Percentiles rank a stretch among this genome's conserved stretches.
Conservation (phyloP, 164 flowering plant species). For the Dillenia turbinata region DNA sequence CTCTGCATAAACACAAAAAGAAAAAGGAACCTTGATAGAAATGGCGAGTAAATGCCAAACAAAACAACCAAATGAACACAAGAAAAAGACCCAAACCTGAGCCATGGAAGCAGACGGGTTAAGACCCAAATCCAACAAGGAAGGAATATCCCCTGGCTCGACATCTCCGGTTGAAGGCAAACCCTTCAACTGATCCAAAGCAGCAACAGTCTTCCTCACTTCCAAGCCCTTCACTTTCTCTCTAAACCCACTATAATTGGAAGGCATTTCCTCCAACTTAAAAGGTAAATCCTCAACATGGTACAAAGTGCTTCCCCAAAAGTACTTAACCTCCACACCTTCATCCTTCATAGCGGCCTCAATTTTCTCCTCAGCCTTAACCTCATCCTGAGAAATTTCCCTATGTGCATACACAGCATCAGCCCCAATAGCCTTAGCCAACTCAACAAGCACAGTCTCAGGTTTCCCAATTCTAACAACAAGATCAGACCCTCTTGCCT, state of each 20-base stretch:
- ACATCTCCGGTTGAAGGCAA: slow-evolving; percentile 79
- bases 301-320: slow-evolving; percentile 94
- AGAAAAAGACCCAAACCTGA: slow-evolving; percentile 44
- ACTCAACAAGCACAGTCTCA: slow-evolving; percentile 63
- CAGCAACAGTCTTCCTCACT: slow-evolving; percentile 73
- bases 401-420: slow-evolving; percentile 79
- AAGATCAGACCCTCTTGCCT: slow-evolving; percentile 77
- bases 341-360: slow-evolving; percentile 80
- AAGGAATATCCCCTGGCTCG: slow-evolving; percentile 84
- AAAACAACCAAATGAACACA: not conserved
- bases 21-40: too few relatives aligned
- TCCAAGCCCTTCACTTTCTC: slow-evolving; percentile 68
- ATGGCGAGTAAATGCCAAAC: too few relatives aligned
- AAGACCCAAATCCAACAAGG: slow-evolving; percentile 75
- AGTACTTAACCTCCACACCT: slow-evolving; percentile 85
- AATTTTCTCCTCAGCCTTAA: slow-evolving; percentile 68
- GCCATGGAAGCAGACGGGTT: slow-evolving; percentile 45
- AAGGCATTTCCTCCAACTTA: slow-evolving; percentile 80
- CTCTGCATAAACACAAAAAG: too few relatives aligned
- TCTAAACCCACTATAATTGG: slow-evolving; percentile 76
- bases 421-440: slow-evolving; percentile 79
- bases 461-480: slow-evolving; percentile 83
- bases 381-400: slow-evolving; percentile 82
- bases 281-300: slow-evolving; percentile 94
- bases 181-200: slow-evolving; percentile 73